These are phyloP conservation scores for Rhizopogon roseolus DNA, from an alignment of 768 basidiomycete genomes.

Conservation along the genomic window DNA sequence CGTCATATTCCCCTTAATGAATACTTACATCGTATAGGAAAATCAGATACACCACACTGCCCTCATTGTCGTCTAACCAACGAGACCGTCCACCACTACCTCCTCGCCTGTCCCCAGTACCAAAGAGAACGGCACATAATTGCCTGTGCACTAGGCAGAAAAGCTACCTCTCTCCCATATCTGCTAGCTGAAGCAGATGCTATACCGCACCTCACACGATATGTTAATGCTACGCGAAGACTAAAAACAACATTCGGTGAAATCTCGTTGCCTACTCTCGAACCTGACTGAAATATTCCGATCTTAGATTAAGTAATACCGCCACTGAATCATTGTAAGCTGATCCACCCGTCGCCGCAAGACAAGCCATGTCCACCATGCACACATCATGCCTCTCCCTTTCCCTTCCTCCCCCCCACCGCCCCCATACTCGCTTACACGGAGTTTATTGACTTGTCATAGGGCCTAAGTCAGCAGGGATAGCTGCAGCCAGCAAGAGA, in stretches of 20 bases:
- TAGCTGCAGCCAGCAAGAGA: not conserved
- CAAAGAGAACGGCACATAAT: not conserved
- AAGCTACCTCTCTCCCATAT: conserved; percentile 2
- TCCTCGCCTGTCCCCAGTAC: conserved; percentile 23
- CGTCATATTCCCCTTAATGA: conserved; percentile 25
- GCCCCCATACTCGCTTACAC: no score
- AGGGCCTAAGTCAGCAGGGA: not conserved
- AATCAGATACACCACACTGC: conserved; percentile 21
- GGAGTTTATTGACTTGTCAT: no score
- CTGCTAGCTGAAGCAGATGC: conserved; percentile 1
- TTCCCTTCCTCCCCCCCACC: no score
- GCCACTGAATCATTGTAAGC: no score
- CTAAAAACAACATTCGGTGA: not conserved
- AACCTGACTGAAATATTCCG: no score
- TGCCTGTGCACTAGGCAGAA: not conserved
- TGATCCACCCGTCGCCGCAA: no score
- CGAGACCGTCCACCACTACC: conserved; percentile 28
- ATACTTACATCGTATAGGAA: conserved; percentile 24
- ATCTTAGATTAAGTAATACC: no score
- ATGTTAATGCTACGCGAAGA: conserved; percentile 4
- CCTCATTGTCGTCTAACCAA: conserved; percentile 11
- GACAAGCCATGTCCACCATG: no score
- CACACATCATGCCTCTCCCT: no score
- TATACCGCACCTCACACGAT: not conserved
- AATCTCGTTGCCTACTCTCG: no score